Conservation (phyloP, 345 rosid species). For the Carallia brachiata region DNA sequence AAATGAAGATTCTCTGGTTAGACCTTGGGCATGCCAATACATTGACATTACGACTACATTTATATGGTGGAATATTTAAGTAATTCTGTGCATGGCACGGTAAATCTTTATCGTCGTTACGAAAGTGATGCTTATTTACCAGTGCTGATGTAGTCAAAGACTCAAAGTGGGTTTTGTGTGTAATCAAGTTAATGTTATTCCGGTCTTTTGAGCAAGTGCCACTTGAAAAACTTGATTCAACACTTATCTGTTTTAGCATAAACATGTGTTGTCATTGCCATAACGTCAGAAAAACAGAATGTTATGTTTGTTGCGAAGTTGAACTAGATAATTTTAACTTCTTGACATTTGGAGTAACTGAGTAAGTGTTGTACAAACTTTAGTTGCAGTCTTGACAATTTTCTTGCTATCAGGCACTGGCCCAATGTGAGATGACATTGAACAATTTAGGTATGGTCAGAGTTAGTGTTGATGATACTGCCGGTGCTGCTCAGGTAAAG, state of each 20-base stretch:
- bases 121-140: not conserved
- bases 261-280: not conserved
- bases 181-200: not conserved
- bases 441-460: constrained; percentile 54
- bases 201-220: too few relatives aligned
- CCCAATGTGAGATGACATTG: constrained; percentile 68
- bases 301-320: not conserved
- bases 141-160: not conserved
- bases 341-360: not conserved
- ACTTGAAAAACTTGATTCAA: not conserved
- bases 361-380: constrained; percentile 2
- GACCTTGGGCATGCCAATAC: not conserved
- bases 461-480: constrained; percentile 67
- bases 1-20: not conserved
- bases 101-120: too few relatives aligned
- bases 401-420: constrained; percentile 61
- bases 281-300: not conserved
- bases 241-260: not conserved
- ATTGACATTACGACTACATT: not conserved
- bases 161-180: not conserved
- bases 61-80: not conserved
- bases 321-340: not conserved
- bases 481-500: constrained; percentile 83
- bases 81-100: not conserved
- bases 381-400: constrained; percentile 9